A percentile compares a stretch with the other conserved stretches of the same genome.
phyloP scores from a whole-genome alignment of 352 stramenopile species.

The Phytophthora constricta region DNA sequence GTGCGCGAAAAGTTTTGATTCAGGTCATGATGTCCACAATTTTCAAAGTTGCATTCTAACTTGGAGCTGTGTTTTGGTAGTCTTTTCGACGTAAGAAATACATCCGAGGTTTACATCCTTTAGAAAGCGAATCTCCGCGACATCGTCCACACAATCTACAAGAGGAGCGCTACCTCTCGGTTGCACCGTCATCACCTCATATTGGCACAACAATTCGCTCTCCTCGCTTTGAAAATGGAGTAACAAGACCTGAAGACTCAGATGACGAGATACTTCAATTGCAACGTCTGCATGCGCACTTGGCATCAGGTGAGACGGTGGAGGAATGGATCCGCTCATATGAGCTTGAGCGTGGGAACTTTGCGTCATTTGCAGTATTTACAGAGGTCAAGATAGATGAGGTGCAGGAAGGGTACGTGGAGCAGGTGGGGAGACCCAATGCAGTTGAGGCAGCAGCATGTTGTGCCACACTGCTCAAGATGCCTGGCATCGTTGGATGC shows the following conservation, averaged over 20 bases:
- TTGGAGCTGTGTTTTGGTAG: slow-evolving; percentile 22
- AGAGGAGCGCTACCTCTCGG: slow-evolving; percentile 30
- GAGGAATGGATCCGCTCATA: slow-evolving; percentile 75
- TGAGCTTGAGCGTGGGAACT: slow-evolving; percentile 66
- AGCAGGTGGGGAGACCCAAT: slow-evolving; percentile 59
- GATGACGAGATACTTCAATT: slow-evolving; percentile 50
- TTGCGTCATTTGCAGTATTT: slow-evolving; percentile 80
- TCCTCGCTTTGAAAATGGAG: slow-evolving; percentile 8
- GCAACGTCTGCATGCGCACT: slow-evolving; percentile 46
- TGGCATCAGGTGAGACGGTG: slow-evolving; percentile 54
- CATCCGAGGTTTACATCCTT: slow-evolving; percentile 50
- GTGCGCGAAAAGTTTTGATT: slow-evolving; percentile 1
- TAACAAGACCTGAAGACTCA: slow-evolving; percentile 15
- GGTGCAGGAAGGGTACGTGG: slow-evolving; percentile 63
- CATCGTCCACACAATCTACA: slow-evolving; percentile 13
- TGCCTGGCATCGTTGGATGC: slow-evolving; percentile 78
- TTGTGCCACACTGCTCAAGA: slow-evolving; percentile 79
- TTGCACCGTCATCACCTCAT: slow-evolving; percentile 17
- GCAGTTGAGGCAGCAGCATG: slow-evolving; percentile 76
- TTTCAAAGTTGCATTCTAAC: background rate
- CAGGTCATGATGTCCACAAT: too few species aligned
- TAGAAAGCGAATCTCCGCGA: slow-evolving; percentile 35
- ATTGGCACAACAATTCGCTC: slow-evolving; percentile 12
- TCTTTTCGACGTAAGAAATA: slow-evolving; percentile 63
- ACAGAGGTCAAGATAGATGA: slow-evolving; percentile 83